Conservation (phyloP, 352 stramenopile genomes). For the Globisporangium iwayamae region DNA sequence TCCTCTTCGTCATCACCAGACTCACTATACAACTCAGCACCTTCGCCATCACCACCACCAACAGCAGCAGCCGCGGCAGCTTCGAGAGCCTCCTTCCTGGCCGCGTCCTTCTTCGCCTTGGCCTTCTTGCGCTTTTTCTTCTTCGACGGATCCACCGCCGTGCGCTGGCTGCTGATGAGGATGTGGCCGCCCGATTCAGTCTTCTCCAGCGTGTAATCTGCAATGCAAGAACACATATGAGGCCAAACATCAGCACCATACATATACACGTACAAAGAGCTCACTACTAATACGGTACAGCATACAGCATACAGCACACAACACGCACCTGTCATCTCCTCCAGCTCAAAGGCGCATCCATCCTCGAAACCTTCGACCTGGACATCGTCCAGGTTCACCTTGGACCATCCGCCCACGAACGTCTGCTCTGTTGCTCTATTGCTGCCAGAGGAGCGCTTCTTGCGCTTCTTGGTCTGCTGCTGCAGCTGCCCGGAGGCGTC, state of each 20-base stretch:
- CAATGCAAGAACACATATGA: neutral
- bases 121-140: constrained; percentile 68
- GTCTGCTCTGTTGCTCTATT: neutral
- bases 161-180: constrained; percentile 34
- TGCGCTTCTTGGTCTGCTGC: constrained; percentile 60
- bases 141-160: constrained; percentile 9
- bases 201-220: constrained; percentile 61
- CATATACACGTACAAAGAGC: neutral
- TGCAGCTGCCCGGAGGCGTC: constrained; percentile 1
- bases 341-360: constrained; percentile 76
- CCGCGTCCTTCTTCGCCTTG: constrained; percentile 25
- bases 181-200: constrained; percentile 54
- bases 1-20: constrained; percentile 17
- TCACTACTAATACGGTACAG: neutral
- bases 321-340: constrained; percentile 69
- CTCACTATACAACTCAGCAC: constrained; percentile 1
- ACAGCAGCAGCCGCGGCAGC: neutral
- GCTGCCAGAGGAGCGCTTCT: constrained; percentile 33
- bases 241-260: neutral
- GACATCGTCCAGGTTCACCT: constrained; percentile 71
- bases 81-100: constrained; percentile 8
- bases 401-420: constrained; percentile 42
- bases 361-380: constrained; percentile 83
- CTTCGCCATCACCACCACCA: neutral
- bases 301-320: neutral